phyloP scores from a whole-genome alignment of 2,329 filamentous ascomycete species.

The Colletotrichum trifolii region DNA sequence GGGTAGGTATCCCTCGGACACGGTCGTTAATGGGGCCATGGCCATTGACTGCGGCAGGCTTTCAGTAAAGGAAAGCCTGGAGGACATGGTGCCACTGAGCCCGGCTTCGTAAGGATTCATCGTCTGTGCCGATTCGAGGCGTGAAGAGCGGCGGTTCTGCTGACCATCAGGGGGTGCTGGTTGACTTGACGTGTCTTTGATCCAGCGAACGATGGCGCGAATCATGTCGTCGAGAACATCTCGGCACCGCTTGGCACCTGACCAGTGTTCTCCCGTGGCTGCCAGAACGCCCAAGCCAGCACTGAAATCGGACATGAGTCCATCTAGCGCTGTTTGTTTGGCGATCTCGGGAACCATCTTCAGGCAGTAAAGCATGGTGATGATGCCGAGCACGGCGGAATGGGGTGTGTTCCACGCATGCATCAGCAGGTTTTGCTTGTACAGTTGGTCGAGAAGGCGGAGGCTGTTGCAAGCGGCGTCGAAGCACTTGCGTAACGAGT shows the following conservation, averaged over 20 bases:
- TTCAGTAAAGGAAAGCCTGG: not conserved
- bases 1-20: slow-evolving; percentile 1
- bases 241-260: slow-evolving; percentile 58
- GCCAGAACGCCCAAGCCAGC: slow-evolving; percentile 59
- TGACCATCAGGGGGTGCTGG: not conserved
- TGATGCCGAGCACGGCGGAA: slow-evolving; percentile 57
- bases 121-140: slow-evolving; percentile 2
- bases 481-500: slow-evolving; percentile 54
- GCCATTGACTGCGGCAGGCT: slow-evolving; percentile 1
- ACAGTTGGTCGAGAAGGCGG: slow-evolving; percentile 54
- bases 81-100: not conserved
- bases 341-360: slow-evolving; percentile 57
- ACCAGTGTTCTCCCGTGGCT: slow-evolving; percentile 63
- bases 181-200: slow-evolving; percentile 35
- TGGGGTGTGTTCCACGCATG: slow-evolving; percentile 63
- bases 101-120: slow-evolving; percentile 12
- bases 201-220: slow-evolving; percentile 44
- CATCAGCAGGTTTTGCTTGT: slow-evolving; percentile 55
- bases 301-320: slow-evolving; percentile 53
- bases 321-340: slow-evolving; percentile 41
- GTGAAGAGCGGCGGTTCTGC: slow-evolving; percentile 10
- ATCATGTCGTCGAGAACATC: slow-evolving; percentile 56
- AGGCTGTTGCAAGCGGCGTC: slow-evolving; percentile 55
- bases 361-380: slow-evolving; percentile 63
- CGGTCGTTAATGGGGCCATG: slow-evolving; percentile 1